Conservation (phyloP, 2,329 filamentous ascomycete species). For the Botrytis fabae region DNA sequence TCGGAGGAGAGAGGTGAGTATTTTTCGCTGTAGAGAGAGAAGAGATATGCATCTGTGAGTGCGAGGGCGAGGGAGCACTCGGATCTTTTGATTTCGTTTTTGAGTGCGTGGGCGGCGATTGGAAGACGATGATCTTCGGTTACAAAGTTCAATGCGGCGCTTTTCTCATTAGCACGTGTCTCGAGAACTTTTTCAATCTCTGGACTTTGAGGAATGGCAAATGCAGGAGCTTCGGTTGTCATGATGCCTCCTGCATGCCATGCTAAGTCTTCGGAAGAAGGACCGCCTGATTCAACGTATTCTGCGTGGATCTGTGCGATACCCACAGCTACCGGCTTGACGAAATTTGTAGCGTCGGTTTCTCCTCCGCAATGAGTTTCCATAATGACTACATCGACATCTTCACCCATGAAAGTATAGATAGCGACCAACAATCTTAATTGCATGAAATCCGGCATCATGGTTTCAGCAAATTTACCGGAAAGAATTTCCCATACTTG, state of each 20-base stretch:
- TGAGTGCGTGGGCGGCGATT: conserved; percentile 40
- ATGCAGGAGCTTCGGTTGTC: conserved; percentile 59
- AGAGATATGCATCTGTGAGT: conserved; percentile 44
- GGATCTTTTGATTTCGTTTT: conserved; percentile 55
- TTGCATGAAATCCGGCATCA: conserved; percentile 57
- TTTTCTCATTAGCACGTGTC: conserved; percentile 51
- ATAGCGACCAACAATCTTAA: conserved; percentile 63
- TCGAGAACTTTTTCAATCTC: conserved; percentile 49
- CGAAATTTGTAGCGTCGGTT: conserved; percentile 65
- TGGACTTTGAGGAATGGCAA: conserved; percentile 54
- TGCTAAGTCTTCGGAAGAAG: conserved; percentile 62
- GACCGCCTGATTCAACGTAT: conserved; percentile 61
- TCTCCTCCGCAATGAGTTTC: conserved; percentile 67
- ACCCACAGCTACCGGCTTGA: conserved; percentile 54
- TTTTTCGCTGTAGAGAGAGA: conserved; percentile 45
- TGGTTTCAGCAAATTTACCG: conserved; percentile 43
- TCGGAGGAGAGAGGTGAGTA: conserved; percentile 56
- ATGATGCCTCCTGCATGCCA: conserved; percentile 74
- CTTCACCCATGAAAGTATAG: conserved; percentile 63
- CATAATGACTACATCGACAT: conserved; percentile 60
- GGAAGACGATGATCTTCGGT: conserved; percentile 30
- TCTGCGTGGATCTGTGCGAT: conserved; percentile 66
- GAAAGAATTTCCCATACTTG: conserved; percentile 25
- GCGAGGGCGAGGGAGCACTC: conserved; percentile 54
- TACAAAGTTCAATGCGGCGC: conserved; percentile 43